Evolutionary conservation across 2,329 filamentous ascomycete genomes (phyloP).

Genomic region (Scedosporium apiospermum): DNA sequence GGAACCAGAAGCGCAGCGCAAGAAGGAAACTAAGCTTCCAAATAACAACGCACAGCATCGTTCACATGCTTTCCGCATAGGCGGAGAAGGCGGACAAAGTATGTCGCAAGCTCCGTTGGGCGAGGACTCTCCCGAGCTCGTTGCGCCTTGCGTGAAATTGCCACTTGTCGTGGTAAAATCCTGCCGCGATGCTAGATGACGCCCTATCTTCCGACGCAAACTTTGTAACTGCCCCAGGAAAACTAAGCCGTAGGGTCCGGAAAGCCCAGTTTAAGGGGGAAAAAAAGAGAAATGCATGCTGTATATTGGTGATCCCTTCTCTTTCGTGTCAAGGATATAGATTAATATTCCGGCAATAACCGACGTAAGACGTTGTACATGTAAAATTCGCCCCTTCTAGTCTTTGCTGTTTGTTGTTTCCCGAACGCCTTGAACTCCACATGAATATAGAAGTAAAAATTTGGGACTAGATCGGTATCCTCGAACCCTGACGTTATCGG

Average conservation of each 20-base stretch:
- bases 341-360: not conserved
- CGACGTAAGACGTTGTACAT: conserved; percentile 2
- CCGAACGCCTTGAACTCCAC: conserved; percentile 3
- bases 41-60: no score
- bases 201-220: not conserved
- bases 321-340: not conserved
- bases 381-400: not conserved
- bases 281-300: no score
- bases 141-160: no score
- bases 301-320: not conserved
- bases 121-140: no score
- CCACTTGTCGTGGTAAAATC: no score
- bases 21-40: no score
- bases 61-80: no score
- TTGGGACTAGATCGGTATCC: not conserved
- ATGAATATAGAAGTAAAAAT: not conserved
- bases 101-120: no score
- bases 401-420: not conserved
- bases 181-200: not conserved
- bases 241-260: no score
- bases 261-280: no score
- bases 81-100: no score
- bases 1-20: no score
- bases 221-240: not conserved
- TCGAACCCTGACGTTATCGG: not conserved